Evolutionary conservation across 2,329 filamentous ascomycete genomes (phyloP), one percentile per base, ranked within the genome.

Genomic region (Pseudomassariella vexata): DNA sequence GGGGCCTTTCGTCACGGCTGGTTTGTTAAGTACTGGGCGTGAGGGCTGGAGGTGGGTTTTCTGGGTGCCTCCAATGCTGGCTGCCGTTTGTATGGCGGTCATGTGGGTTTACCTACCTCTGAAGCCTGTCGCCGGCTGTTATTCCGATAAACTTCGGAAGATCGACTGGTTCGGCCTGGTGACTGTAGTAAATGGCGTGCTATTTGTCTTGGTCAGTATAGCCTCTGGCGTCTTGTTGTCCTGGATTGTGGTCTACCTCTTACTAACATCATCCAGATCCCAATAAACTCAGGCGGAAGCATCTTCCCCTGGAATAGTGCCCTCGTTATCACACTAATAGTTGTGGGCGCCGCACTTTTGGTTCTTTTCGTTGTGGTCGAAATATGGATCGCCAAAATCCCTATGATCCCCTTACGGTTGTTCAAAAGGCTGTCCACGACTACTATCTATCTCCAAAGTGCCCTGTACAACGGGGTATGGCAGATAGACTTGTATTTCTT

Each of bases 381-480:
- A 18, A 34, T 36, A 10, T 28, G 33, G 21, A 10, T 48, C 12
- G 45, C 44, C 9, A 38, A 34, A 12, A 33, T 46, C 10, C 45
- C 45, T 16, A 41, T 44, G 18, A 46, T 47, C 15, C 42, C 42
- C 12, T 15, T 44, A 6, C 39, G 35, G 3, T 28, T 45, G 10
- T 48, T 48, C 17, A 38, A 19, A 7, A 26, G 37, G 18, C 10
- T 32, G 9, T 42, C 45, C 7, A 37, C 36, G 2, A 34, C 34
- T 9, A 31, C 38, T 4, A 32, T 50, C 6, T 37, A 40, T 22
- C 10, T 43, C 6, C 39, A 44, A 19, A 42, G 39, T 25, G 65
- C 68, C 41, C 49, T 71, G 25, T 66, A 70, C 41, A 66, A 70
- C 46, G 55, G 60, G 11, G 67, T 70, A 10, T 72, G 66, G 67